A percentile compares a stretch with the other conserved stretches of the same genome.
Evolutionary conservation across 2,329 filamentous ascomycete species (phyloP).

Genomic region (Talaromyces islandicus): DNA sequence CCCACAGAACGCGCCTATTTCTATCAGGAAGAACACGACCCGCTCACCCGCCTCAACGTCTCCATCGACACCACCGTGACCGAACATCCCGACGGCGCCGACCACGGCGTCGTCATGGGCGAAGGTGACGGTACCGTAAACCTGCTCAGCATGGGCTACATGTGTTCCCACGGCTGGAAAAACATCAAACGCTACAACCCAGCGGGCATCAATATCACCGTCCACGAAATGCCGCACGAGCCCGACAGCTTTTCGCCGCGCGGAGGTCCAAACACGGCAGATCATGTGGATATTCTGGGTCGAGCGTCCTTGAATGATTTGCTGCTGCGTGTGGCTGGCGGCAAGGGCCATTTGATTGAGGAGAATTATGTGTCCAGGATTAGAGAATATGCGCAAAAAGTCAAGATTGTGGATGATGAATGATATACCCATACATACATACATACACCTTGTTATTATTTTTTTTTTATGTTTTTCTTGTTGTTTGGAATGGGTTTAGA

Average conservation of each 20-base stretch:
- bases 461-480: no score
- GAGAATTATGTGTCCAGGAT: slow-evolving; percentile 79
- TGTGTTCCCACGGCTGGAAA: slow-evolving; percentile 94
- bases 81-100: slow-evolving; percentile 41
- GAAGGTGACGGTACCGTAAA: slow-evolving; percentile 96
- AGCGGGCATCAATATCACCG: slow-evolving; percentile 70
- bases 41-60: slow-evolving; percentile 50
- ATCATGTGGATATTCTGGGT: slow-evolving; percentile 95
- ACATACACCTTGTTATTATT: no score
- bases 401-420: slow-evolving; percentile 69
- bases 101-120: slow-evolving; percentile 90
- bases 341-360: slow-evolving; percentile 71
- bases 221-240: slow-evolving; percentile 94
- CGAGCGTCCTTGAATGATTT: slow-evolving; percentile 85
- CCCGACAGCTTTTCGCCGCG: slow-evolving; percentile 86
- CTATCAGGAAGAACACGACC: slow-evolving; percentile 68
- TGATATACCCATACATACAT: no score
- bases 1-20: slow-evolving; percentile 89
- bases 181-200: slow-evolving; percentile 89
- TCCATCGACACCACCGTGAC: slow-evolving; percentile 49
- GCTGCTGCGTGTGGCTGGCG: slow-evolving; percentile 78
- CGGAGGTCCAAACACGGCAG: slow-evolving; percentile 65
- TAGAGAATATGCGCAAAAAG: slow-evolving; percentile 70
- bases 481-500: not conserved
- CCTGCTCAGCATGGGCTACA: slow-evolving; percentile 85